Base-by-base conservation (phyloP, 192 early-diverging fungal species). In the Backusella tuberculispora region DNA sequence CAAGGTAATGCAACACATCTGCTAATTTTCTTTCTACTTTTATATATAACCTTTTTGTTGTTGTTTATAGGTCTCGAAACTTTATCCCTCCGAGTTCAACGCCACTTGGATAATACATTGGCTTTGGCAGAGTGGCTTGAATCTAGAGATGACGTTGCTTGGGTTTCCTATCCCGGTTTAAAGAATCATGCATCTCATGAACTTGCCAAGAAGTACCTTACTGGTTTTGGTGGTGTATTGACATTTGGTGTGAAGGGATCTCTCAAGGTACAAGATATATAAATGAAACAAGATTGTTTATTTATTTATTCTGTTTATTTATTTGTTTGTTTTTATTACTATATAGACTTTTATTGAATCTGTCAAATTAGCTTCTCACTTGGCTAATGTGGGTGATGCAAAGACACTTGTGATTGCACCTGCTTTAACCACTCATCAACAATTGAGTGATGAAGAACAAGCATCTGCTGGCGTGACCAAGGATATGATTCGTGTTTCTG, bases 331-430 rank as follows among this genome's bases (percentile, higher is more conserved):
- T 19, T 63, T 48, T 15, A 43, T n/a, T n/a, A 34, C 19, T 50
- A 60, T 26, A 34, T 66, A 82, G 75, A 65, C 26, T 24, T 97
- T 98, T 77, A 91, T 98, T 63, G 86, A 94, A 71, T 78, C 70
- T 17, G 88, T 97, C 43, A 86, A 96, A 78, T 88, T 98, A 29
- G 88, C 91, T 4, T 94, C 92, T n/a, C 93, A 97, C 79, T 80
- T 98, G 26, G 96, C 95, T 50, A 98, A 98, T 71, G 94, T 98
- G n/a, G 96, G 96, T 64, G 96, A 98, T 82, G 88, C 93, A 9
- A 89, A 93, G 78, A 97, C 95, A 7, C 85, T 98, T 29, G 93
- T 93, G 21, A 95, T 96, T 74, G 92, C 95, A 69, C 93, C 96
- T 10, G 84, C 92, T 21, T 79, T 87, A 34, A 97, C 95, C 6